A percentile compares a stretch with the other conserved stretches of the same genome.
These are phyloP conservation scores for Acanthamoeba triangularis DNA, from an alignment of 208 protist genomes.

Conservation along the genomic window DNA sequence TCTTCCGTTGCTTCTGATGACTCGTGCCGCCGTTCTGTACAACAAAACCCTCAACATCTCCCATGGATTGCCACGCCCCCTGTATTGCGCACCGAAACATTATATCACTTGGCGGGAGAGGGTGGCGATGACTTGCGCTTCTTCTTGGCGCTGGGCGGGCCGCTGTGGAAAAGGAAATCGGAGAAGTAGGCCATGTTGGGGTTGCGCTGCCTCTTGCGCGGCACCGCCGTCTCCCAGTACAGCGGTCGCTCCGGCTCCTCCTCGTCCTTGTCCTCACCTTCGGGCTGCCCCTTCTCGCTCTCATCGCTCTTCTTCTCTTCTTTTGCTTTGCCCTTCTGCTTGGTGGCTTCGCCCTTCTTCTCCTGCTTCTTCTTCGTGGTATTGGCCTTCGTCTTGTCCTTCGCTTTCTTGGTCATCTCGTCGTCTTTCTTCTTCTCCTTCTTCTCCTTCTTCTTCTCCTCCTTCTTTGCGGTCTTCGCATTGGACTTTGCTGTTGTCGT, in stretches of 20 bases:
- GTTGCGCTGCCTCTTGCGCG: not conserved
- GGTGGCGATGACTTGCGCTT: not conserved
- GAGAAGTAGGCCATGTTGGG: slow-evolving; percentile 63
- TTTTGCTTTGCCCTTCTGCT: not conserved
- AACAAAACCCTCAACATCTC: too few relatives aligned
- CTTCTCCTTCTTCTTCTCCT: not conserved
- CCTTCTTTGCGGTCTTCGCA: not conserved
- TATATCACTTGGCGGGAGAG: not conserved
- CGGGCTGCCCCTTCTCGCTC: not conserved
- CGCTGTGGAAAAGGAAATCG: not conserved
- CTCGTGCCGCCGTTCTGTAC: too few relatives aligned
- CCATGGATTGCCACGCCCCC: too few relatives aligned
- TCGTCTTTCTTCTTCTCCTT: not conserved
- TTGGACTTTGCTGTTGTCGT: not conserved
- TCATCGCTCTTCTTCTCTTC: not conserved
- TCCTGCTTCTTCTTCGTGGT: too few relatives aligned
- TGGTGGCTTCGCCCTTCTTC: not conserved
- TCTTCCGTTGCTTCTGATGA: slow-evolving; percentile 48
- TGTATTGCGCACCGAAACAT: too few relatives aligned
- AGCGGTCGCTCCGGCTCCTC: not conserved
- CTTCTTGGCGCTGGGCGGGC: not conserved
- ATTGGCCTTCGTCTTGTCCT: not conserved
- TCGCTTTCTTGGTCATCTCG: not conserved
- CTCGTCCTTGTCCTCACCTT: not conserved
- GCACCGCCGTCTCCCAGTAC: slow-evolving; percentile 21